Conservation (phyloP, 495 filamentous ascomycete genomes). For the Mytilinidion resinicola region DNA sequence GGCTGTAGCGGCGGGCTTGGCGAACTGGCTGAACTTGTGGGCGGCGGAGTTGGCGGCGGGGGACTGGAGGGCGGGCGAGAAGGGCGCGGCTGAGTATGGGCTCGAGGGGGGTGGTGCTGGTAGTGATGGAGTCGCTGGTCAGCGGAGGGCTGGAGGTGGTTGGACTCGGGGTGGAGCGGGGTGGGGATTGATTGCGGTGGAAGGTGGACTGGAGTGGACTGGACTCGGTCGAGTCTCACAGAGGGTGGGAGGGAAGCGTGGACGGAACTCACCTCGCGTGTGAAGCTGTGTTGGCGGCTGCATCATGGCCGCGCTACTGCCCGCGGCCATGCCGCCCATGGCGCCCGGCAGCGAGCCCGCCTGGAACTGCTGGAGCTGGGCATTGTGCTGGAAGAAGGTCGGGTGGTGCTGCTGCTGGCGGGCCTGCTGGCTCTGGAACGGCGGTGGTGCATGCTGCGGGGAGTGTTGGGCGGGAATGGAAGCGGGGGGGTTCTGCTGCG, state of each 20-base stretch:
- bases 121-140: neutral
- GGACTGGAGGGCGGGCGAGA: slow-evolving; percentile 25
- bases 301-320: slow-evolving; percentile 22
- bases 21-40: slow-evolving; percentile 11
- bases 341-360: slow-evolving; percentile 12
- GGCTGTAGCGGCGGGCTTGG: slow-evolving; percentile 19
- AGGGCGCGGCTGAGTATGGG: slow-evolving; percentile 32
- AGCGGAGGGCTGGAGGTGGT: neutral
- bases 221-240: neutral
- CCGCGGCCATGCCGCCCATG: slow-evolving; percentile 4
- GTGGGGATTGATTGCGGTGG: slow-evolving; percentile 24
- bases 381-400: no score
- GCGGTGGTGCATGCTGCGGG: neutral
- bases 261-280: slow-evolving; percentile 26
- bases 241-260: neutral
- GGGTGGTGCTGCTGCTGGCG: neutral
- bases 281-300: slow-evolving; percentile 28
- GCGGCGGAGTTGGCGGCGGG: slow-evolving; percentile 23
- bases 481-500: neutral
- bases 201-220: neutral
- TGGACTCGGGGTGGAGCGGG: slow-evolving; percentile 19
- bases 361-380: neutral
- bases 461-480: slow-evolving; percentile 2
- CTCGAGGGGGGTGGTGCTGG: slow-evolving; percentile 18
- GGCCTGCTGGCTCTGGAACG: neutral